Conservation (phyloP, 2,329 filamentous ascomycete genomes). For the Fusarium sp. region DNA sequence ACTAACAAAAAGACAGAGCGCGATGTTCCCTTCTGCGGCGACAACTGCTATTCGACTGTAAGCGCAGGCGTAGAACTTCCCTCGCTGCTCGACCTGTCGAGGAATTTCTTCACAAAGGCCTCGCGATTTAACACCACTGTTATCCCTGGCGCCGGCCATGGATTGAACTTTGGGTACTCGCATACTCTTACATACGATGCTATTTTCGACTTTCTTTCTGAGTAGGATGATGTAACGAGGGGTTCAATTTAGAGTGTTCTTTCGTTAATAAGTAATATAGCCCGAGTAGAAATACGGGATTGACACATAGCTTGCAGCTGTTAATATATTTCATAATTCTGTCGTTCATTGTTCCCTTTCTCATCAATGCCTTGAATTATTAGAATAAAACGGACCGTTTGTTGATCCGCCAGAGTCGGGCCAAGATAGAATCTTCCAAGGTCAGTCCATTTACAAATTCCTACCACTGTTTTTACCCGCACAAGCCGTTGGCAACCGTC, state of each 20-base stretch:
- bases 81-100: constrained; percentile 58
- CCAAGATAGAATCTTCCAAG: neutral
- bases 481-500: constrained; percentile 44
- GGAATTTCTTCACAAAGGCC: constrained; percentile 58
- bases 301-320: constrained; percentile 4
- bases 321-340: neutral
- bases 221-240: neutral
- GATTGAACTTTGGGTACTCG: constrained; percentile 61
- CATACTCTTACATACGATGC: constrained; percentile 50
- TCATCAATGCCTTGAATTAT: neutral
- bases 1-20: constrained; percentile 51
- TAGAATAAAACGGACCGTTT: constrained; percentile 1
- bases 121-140: constrained; percentile 65
- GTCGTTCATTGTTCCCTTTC: too few species aligned
- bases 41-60: constrained; percentile 65
- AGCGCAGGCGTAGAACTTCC: constrained; percentile 53
- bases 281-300: neutral
- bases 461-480: constrained; percentile 16
- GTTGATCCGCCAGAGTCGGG: constrained; percentile 4
- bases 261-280: neutral
- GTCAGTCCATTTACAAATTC: neutral
- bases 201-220: constrained; percentile 55
- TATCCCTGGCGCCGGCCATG: constrained; percentile 65
- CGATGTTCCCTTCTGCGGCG: constrained; percentile 71
- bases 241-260: neutral